These are phyloP conservation scores for Apiospora koreana DNA, from an alignment of 2,329 filamentous ascomycete species.

Conservation along the genomic window DNA sequence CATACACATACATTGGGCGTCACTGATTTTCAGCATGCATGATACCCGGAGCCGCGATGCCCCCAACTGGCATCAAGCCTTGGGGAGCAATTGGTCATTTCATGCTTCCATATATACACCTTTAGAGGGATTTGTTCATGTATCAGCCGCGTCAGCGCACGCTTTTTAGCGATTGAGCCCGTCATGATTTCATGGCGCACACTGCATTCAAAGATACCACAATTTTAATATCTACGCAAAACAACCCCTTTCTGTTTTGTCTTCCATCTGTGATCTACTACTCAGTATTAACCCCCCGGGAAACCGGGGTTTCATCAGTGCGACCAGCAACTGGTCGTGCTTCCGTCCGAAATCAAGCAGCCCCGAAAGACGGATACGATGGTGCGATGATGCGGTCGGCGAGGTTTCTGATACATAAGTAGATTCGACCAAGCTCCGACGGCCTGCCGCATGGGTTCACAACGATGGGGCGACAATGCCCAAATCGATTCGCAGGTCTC, in stretches of 20 bases:
- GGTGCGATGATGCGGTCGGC: no score
- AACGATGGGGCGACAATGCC: not conserved
- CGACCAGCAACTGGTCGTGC: not conserved
- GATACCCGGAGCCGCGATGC: conserved; percentile 7
- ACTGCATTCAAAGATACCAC: conserved; percentile 6
- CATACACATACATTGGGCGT: conserved; percentile 1
- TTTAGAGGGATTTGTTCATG: conserved; percentile 4
- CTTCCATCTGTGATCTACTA: not conserved
- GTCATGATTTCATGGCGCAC: not conserved
- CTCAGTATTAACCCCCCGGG: not conserved
- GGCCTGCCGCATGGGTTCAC: not conserved
- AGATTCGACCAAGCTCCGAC: not conserved
- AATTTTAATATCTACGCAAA: not conserved
- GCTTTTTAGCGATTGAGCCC: not conserved
- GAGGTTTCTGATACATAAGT: no score
- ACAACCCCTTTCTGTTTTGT: not conserved
- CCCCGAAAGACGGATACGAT: no score
- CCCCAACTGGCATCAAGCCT: not conserved
- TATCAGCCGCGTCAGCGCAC: not conserved
- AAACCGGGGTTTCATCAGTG: not conserved
- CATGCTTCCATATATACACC: not conserved
- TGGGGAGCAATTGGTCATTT: not conserved
- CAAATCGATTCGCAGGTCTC: not conserved
- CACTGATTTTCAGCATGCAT: conserved; percentile 7
- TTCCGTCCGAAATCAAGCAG: not conserved